Conservation (phyloP, 257 asterid species). For the Sherardia arvensis region DNA sequence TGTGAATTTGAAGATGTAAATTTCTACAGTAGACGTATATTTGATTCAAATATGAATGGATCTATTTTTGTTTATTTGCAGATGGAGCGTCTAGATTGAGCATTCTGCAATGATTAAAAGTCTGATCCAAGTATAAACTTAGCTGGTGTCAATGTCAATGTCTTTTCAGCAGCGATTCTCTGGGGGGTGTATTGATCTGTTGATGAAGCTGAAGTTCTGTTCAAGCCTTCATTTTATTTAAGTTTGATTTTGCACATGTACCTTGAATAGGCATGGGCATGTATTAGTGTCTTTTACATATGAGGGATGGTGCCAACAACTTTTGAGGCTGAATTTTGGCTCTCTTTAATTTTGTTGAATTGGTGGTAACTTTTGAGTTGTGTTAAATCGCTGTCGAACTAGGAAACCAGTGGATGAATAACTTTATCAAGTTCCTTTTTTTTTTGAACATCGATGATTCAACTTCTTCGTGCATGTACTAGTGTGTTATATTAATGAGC, state of each 20-base stretch:
- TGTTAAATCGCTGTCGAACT: not conserved
- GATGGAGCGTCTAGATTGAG: conserved; percentile 66
- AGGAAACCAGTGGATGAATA: not conserved
- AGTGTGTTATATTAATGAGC: too few species aligned
- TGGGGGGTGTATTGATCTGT: not conserved
- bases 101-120: not conserved
- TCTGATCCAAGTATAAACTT: not conserved
- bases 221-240: not conserved
- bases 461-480: too few species aligned
- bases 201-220: conserved; percentile 10
- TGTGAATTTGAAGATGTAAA: conserved; percentile 44
- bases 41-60: not conserved
- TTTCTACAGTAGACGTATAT: not conserved
- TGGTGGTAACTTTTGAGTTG: not conserved
- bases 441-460: too few species aligned
- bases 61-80: conserved; percentile 19
- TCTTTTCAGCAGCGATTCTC: not conserved
- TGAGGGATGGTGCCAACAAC: conserved; percentile 1
- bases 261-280: not conserved
- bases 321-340: not conserved
- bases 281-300: not conserved
- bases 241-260: conserved; percentile 5
- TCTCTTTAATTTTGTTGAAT: not conserved
- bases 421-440: too few species aligned
- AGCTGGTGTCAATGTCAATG: not conserved